Percentiles rank a stretch among this genome's conserved stretches.
Conservation (phyloP, 495 filamentous ascomycete genomes). For the Penicillium desertorum region DNA sequence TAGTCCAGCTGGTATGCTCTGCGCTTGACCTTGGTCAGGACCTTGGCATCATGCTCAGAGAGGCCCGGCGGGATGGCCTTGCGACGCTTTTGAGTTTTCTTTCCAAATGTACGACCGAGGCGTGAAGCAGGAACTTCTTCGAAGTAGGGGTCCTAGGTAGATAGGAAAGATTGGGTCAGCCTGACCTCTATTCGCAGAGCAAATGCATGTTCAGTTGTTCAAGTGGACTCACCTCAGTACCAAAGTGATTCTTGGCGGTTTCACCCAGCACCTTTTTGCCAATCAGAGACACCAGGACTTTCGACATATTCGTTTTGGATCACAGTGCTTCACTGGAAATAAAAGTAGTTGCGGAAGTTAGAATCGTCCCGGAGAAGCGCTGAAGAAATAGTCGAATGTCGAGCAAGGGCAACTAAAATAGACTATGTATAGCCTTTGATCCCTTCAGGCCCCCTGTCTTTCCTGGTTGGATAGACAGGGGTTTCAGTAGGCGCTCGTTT, state of each 20-base stretch:
- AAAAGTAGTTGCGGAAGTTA: neutral
- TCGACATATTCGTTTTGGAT: slow-evolving; percentile 47
- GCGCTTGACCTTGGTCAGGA: slow-evolving; percentile 77
- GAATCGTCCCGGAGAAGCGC: slow-evolving; percentile 1
- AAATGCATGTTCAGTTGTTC: neutral
- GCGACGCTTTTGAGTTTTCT: slow-evolving; percentile 64
- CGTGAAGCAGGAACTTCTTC: slow-evolving; percentile 70
- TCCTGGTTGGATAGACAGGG: slow-evolving; percentile 12
- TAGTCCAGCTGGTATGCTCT: slow-evolving; percentile 81
- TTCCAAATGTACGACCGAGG: slow-evolving; percentile 55
- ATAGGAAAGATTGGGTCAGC: slow-evolving; percentile 8
- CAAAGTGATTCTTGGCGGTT: slow-evolving; percentile 63
- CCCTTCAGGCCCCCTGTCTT: neutral
- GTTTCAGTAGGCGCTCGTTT: slow-evolving; percentile 23
- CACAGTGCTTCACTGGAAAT: neutral
- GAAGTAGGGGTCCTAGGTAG: slow-evolving; percentile 65
- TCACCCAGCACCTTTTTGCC: slow-evolving; percentile 67
- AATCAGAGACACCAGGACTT: slow-evolving; percentile 54
- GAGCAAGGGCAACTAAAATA: slow-evolving; percentile 25
- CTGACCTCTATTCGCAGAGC: neutral
- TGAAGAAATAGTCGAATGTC: slow-evolving; percentile 19
- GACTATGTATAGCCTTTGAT: slow-evolving; percentile 16
- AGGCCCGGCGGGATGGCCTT: slow-evolving; percentile 71
- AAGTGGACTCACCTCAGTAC: slow-evolving; percentile 56
- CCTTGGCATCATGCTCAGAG: slow-evolving; percentile 72